phyloP scores from a whole-genome alignment of 352 stramenopile genomes.

The Pythium brassicae region DNA sequence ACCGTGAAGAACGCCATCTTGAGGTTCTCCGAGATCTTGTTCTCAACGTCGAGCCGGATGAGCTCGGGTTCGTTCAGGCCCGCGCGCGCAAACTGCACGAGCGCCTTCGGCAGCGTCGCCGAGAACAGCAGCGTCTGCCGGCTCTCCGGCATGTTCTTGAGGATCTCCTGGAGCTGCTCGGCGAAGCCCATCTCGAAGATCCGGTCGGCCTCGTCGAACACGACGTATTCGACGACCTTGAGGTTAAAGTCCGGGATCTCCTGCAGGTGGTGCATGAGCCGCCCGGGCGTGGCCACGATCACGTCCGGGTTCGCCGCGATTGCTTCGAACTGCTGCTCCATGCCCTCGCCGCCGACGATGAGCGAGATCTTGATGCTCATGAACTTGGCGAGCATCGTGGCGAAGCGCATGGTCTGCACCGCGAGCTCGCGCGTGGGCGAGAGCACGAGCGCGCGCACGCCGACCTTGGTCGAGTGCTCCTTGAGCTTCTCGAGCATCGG shows the following conservation, averaged over 20 bases:
- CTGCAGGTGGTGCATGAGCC: constrained; percentile 93
- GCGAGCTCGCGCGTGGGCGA: constrained; percentile 98
- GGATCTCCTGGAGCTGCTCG: constrained; percentile 94
- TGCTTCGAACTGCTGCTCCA: constrained; percentile 97
- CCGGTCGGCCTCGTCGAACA: constrained; percentile 99
- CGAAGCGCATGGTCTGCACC: constrained; percentile 93
- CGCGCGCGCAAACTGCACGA: constrained; percentile 98
- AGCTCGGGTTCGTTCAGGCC: constrained; percentile 96
- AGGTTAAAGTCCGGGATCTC: constrained; percentile 94
- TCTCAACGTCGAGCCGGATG: constrained; percentile 97
- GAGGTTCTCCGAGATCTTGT: constrained; percentile 97
- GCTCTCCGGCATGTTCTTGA: constrained; percentile 85
- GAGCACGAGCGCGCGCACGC: constrained; percentile 88
- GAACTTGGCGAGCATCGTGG: constrained; percentile 90
- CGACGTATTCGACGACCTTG: constrained; percentile 88
- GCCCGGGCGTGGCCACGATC: constrained; percentile 93
- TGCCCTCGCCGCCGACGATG: constrained; percentile 96
- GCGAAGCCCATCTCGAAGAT: constrained; percentile 99
- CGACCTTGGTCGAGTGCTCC: constrained; percentile 87
- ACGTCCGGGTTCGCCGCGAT: constrained; percentile 93
- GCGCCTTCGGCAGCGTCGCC: constrained; percentile 95
- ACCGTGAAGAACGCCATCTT: constrained; percentile 97
- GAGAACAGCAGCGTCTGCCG: constrained; percentile 93
- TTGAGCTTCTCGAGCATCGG: constrained; percentile 97
- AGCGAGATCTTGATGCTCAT: constrained; percentile 89